These are phyloP conservation scores for Arthrobotrys sinensis DNA, from an alignment of 2,329 filamentous ascomycete genomes.

Conservation along the genomic window DNA sequence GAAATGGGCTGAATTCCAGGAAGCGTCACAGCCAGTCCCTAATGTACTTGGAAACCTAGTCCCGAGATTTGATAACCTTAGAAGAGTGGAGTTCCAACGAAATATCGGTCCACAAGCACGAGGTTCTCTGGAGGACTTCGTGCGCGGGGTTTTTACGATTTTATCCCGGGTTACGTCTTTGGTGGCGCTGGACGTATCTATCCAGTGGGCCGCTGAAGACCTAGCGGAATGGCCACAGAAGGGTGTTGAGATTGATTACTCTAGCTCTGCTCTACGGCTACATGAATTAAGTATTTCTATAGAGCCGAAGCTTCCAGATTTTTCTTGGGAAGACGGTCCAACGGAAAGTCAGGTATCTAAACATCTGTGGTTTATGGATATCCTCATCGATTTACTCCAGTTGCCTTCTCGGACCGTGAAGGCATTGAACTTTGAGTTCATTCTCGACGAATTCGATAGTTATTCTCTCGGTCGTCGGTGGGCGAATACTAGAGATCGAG, in stretches of 20 bases:
- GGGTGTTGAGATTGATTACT: background rate
- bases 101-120: background rate
- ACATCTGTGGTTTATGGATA: slow-evolving; percentile 12
- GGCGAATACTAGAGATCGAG: background rate
- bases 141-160: background rate
- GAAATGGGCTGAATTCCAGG: background rate
- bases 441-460: background rate
- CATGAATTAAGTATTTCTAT: background rate
- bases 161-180: background rate
- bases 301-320: background rate
- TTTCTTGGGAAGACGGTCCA: background rate
- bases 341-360: background rate
- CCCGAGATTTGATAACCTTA: slow-evolving; percentile 4
- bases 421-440: slow-evolving; percentile 10
- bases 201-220: background rate
- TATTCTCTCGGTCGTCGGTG: background rate
- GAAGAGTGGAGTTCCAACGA: background rate
- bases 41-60: background rate
- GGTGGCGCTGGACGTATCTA: background rate
- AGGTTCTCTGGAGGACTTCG: slow-evolving; percentile 1
- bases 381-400: background rate
- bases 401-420: background rate
- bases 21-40: background rate
- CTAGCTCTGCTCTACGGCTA: background rate
- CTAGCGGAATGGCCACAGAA: background rate